These are phyloP conservation scores for Mycena sanguinolenta DNA, from an alignment of 768 basidiomycete species.

Conservation along the genomic window DNA sequence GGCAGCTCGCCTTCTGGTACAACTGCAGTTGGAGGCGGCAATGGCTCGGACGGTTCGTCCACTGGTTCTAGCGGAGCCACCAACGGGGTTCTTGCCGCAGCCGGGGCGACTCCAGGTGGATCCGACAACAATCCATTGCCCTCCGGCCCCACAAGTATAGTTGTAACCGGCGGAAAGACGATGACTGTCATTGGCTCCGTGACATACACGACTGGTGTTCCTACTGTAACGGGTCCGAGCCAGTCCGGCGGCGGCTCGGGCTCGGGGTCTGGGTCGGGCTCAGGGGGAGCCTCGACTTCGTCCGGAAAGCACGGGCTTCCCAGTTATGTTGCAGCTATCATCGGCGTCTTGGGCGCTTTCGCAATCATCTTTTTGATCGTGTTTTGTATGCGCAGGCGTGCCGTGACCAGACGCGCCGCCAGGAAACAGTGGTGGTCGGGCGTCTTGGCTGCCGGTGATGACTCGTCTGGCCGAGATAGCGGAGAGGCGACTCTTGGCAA, in stretches of 20 bases:
- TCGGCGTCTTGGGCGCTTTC: slow-evolving; percentile 27
- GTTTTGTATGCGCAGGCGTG: slow-evolving; percentile 25
- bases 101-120: slow-evolving; percentile 5
- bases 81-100: slow-evolving; percentile 22
- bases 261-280: slow-evolving; percentile 25
- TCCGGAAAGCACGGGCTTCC: slow-evolving; percentile 23
- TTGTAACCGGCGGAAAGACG: slow-evolving; percentile 32
- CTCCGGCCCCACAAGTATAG: slow-evolving; percentile 24
- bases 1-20: not conserved
- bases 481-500: slow-evolving; percentile 30
- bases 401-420: slow-evolving; percentile 12
- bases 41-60: not conserved
- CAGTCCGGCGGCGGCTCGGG: slow-evolving; percentile 21
- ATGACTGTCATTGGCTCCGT: slow-evolving; percentile 28
- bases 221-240: slow-evolving; percentile 17
- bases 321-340: slow-evolving; percentile 7
- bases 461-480: slow-evolving; percentile 11
- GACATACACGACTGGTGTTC: slow-evolving; percentile 27
- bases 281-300: slow-evolving; percentile 13
- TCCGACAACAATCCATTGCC: slow-evolving; percentile 3
- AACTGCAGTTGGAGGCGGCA: not conserved
- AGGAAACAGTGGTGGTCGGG: slow-evolving; percentile 24
- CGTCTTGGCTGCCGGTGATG: slow-evolving; percentile 6
- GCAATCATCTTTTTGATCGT: slow-evolving; percentile 23
- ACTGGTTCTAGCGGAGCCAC: not conserved